Evolutionary conservation across 2,329 filamentous ascomycete species (phyloP).

Genomic region (Sporothrix dimorphospora): DNA sequence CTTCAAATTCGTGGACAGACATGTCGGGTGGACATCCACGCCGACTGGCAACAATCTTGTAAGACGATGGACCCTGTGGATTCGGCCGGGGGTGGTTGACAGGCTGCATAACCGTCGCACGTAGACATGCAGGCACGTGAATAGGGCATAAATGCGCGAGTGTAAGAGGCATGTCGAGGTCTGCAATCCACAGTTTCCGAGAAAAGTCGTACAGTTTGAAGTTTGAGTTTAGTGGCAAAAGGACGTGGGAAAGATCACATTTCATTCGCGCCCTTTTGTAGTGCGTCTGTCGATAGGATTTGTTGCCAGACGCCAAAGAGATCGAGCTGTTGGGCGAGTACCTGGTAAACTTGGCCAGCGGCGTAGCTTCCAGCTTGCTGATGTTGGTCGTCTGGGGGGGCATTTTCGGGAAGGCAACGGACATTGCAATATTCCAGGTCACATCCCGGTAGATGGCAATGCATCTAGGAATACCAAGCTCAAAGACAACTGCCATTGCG

Average conservation of each 20-base stretch:
- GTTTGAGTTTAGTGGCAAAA: slow-evolving; percentile 50
- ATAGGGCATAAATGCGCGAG: slow-evolving; percentile 52
- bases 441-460: slow-evolving; percentile 47
- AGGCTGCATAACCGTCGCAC: slow-evolving; percentile 42
- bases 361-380: slow-evolving; percentile 31
- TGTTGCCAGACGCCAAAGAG: slow-evolving; percentile 26
- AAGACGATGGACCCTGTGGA: slow-evolving; percentile 53
- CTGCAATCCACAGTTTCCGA: slow-evolving; percentile 45
- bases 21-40: slow-evolving; percentile 51
- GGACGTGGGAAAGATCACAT: slow-evolving; percentile 46
- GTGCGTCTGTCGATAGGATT: slow-evolving; percentile 47
- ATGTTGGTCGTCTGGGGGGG: not conserved
- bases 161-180: slow-evolving; percentile 40
- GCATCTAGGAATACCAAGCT: slow-evolving; percentile 43
- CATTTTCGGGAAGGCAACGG: slow-evolving; percentile 36
- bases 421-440: slow-evolving; percentile 46
- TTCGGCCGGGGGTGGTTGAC: slow-evolving; percentile 39
- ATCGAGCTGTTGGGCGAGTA: not conserved
- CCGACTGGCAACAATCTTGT: slow-evolving; percentile 56
- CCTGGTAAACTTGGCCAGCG: not conserved
- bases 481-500: slow-evolving; percentile 46
- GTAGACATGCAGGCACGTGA: slow-evolving; percentile 39
- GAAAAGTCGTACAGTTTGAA: slow-evolving; percentile 53
- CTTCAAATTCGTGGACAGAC: slow-evolving; percentile 56
- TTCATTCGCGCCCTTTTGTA: slow-evolving; percentile 49